Percentiles rank a stretch among this genome's conserved stretches.
phyloP scores from a whole-genome alignment of 148 eudicot genomes.

The Arbutus unedo region DNA sequence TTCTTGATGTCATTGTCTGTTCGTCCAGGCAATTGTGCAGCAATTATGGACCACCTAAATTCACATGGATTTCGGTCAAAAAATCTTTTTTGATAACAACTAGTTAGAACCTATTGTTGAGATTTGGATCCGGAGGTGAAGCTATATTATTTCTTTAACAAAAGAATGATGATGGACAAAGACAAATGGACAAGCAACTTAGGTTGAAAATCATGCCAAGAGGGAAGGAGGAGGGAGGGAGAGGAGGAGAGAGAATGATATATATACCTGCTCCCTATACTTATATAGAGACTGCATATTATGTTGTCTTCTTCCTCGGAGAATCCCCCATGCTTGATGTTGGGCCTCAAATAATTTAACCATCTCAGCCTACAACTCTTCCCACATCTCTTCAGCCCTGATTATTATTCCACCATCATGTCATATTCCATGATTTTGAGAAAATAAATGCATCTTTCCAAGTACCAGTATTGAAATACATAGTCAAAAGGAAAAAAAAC shows the following conservation, averaged over 20 bases:
- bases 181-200: conserved; percentile 23
- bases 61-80: not conserved
- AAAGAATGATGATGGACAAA: conserved; percentile 19
- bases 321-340: conserved; percentile 93
- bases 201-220: not conserved
- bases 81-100: not conserved
- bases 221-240: conserved; percentile 8
- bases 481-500: not conserved
- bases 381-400: conserved; percentile 94
- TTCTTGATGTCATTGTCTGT: conserved; percentile 94
- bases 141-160: conserved; percentile 14
- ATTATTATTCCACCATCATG: not conserved
- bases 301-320: conserved; percentile 92
- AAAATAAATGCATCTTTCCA: not conserved
- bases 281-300: conserved; percentile 85
- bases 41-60: conserved; percentile 91
- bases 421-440: too few species aligned
- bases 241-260: conserved; percentile 18
- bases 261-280: conserved; percentile 87
- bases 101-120: not conserved
- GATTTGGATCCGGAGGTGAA: conserved; percentile 16
- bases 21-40: conserved; percentile 93
- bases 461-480: not conserved
- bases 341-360: conserved; percentile 89
- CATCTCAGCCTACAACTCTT: conserved; percentile 94